phyloP scores from a whole-genome alignment of 768 basidiomycete genomes.

The Pholiota conissans region DNA sequence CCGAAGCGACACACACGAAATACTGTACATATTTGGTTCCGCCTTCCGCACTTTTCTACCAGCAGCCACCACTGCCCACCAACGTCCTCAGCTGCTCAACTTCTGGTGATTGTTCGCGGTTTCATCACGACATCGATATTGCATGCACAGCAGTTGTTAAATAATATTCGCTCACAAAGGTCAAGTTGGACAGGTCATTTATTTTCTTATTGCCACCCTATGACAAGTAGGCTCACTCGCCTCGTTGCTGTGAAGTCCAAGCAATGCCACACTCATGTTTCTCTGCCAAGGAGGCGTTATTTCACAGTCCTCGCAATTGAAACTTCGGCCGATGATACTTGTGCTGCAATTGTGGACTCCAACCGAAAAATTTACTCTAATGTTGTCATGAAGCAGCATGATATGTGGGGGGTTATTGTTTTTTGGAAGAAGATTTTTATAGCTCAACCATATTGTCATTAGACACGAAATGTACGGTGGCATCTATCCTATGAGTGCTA shows the following conservation, averaged over 20 bases:
- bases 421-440: too few relatives aligned
- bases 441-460: background rate
- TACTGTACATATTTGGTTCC: conserved; percentile 2
- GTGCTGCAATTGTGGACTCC: conserved; percentile 82
- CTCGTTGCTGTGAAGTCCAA: background rate
- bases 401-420: too few relatives aligned
- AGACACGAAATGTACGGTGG: conserved; percentile 68
- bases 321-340: conserved; percentile 93
- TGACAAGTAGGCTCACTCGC: background rate
- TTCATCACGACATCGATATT: too few relatives aligned
- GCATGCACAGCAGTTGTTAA: too few relatives aligned
- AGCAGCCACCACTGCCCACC: too few relatives aligned
- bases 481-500: conserved; percentile 78
- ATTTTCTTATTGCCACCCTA: too few relatives aligned
- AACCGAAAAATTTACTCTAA: conserved; percentile 74
- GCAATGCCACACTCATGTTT: background rate
- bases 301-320: conserved; percentile 80
- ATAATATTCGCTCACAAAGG: too few relatives aligned
- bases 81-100: too few relatives aligned
- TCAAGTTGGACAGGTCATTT: too few relatives aligned
- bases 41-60: background rate
- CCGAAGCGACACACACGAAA: background rate
- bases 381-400: conserved; percentile 82
- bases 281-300: conserved; percentile 10
- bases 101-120: too few relatives aligned